Percentiles rank a stretch among this genome's conserved stretches.
Conservation (phyloP, 331 rosid species). For the Telfairia occidentalis region DNA sequence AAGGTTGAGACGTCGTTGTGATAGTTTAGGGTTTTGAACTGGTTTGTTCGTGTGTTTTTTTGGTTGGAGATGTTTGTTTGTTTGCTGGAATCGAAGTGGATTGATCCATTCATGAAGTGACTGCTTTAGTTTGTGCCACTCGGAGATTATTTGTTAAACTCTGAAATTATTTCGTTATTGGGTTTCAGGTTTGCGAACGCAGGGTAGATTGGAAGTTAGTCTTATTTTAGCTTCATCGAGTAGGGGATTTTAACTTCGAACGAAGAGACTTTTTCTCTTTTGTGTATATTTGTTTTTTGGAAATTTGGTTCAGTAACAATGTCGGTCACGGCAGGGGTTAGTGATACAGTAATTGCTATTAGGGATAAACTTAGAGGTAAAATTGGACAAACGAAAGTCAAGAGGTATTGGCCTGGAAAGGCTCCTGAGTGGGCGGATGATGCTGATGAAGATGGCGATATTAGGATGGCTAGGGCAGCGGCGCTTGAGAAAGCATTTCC, state of each 20-base stretch:
- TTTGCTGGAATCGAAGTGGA: background rate
- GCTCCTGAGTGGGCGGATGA: slow-evolving; percentile 97
- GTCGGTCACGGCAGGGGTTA: slow-evolving; percentile 97
- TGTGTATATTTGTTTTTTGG: background rate
- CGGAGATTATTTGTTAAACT: background rate
- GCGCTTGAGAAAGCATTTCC: slow-evolving; percentile 75
- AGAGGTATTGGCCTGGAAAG: slow-evolving; percentile 95
- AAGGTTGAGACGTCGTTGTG: background rate
- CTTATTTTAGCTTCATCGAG: background rate
- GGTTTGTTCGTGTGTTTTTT: background rate
- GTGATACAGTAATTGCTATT: slow-evolving; percentile 68
- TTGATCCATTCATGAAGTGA: background rate
- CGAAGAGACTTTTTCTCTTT: background rate
- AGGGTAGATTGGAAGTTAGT: background rate
- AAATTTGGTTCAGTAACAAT: slow-evolving; percentile 15
- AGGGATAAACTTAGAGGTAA: slow-evolving; percentile 91
- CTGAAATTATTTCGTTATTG: background rate
- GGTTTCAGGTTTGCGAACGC: background rate
- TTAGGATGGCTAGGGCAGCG: slow-evolving; percentile 42
- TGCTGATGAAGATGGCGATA: slow-evolving; percentile 54
- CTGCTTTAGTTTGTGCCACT: background rate
- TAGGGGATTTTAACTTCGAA: background rate
- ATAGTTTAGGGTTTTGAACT: background rate
- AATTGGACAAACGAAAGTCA: slow-evolving; percentile 85
- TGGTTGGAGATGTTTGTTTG: background rate